These are phyloP conservation scores for Jamesozyma lodderae DNA, from an alignment of 805 yeast species.

Conservation along the genomic window DNA sequence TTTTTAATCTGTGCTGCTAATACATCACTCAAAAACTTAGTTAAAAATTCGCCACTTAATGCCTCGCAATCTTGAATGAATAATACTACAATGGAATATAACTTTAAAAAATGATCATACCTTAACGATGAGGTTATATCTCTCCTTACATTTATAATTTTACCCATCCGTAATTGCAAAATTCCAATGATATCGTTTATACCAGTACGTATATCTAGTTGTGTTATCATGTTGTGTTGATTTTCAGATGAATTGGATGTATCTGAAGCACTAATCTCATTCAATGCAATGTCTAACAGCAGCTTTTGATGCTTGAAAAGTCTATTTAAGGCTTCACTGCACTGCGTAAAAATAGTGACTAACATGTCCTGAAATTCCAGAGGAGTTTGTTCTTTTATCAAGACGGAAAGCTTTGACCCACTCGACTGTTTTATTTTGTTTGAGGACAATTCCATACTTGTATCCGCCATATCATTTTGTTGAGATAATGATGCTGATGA, in stretches of 20 bases:
- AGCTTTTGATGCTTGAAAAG: constrained; percentile 72
- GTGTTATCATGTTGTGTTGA: constrained; percentile 37
- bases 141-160: constrained; percentile 67
- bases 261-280: constrained; percentile 24
- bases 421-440: constrained; percentile 13
- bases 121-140: constrained; percentile 54
- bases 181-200: constrained; percentile 60
- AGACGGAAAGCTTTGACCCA: constrained; percentile 34
- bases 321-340: constrained; percentile 67
- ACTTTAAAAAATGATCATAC: constrained; percentile 52
- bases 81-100: constrained; percentile 56
- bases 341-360: constrained; percentile 45
- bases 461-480: constrained; percentile 3
- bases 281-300: constrained; percentile 60
- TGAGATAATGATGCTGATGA: constrained; percentile 3
- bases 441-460: neutral
- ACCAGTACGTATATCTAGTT: constrained; percentile 57
- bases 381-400: constrained; percentile 59
- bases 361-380: constrained; percentile 69
- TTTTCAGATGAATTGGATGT: constrained; percentile 22
- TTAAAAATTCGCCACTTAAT: constrained; percentile 56
- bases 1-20: constrained; percentile 56
- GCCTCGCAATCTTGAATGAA: constrained; percentile 80
- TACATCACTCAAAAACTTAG: constrained; percentile 56
- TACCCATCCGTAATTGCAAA: constrained; percentile 68